Evolutionary conservation across 257 asterid genomes (phyloP).

Genomic region (Gentiana straminea): DNA sequence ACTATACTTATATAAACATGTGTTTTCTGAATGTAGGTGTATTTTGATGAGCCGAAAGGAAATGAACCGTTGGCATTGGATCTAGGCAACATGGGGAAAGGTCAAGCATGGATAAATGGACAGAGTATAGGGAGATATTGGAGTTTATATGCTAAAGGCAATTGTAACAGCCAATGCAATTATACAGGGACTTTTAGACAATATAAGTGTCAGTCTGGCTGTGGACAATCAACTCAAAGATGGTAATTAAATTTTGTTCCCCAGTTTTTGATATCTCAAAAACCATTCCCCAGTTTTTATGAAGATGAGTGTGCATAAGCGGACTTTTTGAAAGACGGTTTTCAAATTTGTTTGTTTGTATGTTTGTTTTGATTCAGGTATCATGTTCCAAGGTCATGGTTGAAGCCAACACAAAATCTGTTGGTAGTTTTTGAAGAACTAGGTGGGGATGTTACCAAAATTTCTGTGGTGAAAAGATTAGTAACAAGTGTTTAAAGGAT

Average conservation of each 20-base stretch:
- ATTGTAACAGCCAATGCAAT: conserved; percentile 48
- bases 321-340: no score
- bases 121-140: conserved; percentile 87
- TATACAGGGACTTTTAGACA: conserved; percentile 61
- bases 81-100: conserved; percentile 79
- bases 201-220: conserved; percentile 70
- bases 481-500: conserved; percentile 27
- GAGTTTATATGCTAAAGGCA: conserved; percentile 66
- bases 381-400: conserved; percentile 90
- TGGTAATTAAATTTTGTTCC: conserved; percentile 31
- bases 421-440: conserved; percentile 76
- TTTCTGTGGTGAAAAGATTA: conserved; percentile 62
- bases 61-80: conserved; percentile 72
- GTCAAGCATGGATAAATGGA: conserved; percentile 87
- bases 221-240: conserved; percentile 94
- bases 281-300: no score
- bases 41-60: conserved; percentile 68
- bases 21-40: conserved; percentile 33
- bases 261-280: no score
- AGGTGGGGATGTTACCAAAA: conserved; percentile 84
- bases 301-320: no score
- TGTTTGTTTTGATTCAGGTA: conserved; percentile 41
- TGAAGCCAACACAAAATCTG: conserved; percentile 55
- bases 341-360: no score
- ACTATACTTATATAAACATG: no score